Base-by-base conservation (phyloP, 306 rosid genomes). In the Cucumis cinereus region DNA sequence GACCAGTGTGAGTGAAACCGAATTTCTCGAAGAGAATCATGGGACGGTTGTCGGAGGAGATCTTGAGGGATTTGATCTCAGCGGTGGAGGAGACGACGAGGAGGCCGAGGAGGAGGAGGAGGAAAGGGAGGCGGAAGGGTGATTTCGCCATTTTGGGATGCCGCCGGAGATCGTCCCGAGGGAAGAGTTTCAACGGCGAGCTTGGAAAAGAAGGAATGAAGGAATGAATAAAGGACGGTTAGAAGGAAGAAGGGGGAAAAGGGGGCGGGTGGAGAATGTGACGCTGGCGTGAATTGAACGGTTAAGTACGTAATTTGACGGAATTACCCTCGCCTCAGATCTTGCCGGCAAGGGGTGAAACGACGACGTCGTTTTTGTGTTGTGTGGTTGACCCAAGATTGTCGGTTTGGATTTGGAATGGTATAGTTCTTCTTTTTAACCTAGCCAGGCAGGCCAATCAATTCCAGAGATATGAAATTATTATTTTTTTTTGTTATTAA, bases 21-120 rank as follows among this genome's bases (percentile, higher is more conserved):
- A 93, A 93, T 82, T 89, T 90, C 86, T 91, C 97, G 77, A 91
- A 85, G 1, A 88, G 89, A 77, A 93, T 91, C 98, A 91, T 89
- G 28, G 90, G 80, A 1, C 98, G 90, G 54, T 74, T 62, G 80
- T 91, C 98, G 81, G 90, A 77, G 64, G 83, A 54, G 49, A 93
- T 89, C 55, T 86, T 79, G 0, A 93, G 89, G 85, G 89, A 78
- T 83, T 87, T 93, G 82, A 93, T 93, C 89, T 91, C 98, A 14
- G 89, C 97, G 54, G 85, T 43, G 77, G 96, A 35, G 36, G 77
- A 82, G 33, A 73, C 69, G 20, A 75, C n/a, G 4, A 84, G 50
- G 73, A 59, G 50, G 22, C 54, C 33, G 58, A 89, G 38, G 70
- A 78, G 36, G 83, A 78, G 10, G 74, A 84, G 45, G 72, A 81